These are phyloP conservation scores for Diutina mesorugosa DNA, from an alignment of 1,139 yeast species.

Conservation along the genomic window DNA sequence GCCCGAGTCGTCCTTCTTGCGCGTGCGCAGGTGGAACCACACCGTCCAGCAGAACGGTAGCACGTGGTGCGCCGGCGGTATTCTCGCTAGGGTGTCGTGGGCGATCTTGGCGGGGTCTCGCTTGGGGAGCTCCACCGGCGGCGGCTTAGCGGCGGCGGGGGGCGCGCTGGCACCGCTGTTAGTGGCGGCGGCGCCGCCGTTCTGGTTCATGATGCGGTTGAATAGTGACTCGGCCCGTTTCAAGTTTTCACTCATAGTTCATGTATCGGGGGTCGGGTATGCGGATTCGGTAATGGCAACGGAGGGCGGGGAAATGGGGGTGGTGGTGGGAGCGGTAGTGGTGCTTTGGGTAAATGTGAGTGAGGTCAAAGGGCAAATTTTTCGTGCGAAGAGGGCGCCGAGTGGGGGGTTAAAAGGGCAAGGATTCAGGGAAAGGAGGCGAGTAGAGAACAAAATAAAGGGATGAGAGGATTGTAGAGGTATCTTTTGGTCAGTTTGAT, in stretches of 20 bases:
- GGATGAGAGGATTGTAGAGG: neutral
- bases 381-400: neutral
- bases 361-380: neutral
- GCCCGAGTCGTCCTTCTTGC: conserved; percentile 11
- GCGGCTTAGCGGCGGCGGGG: conserved; percentile 5
- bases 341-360: neutral
- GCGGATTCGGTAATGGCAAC: too few relatives aligned
- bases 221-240: conserved; percentile 37
- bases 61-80: conserved; percentile 23
- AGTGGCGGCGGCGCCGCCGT: conserved; percentile 3
- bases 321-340: neutral
- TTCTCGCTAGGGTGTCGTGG: conserved; percentile 16
- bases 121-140: conserved; percentile 15
- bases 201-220: conserved; percentile 36
- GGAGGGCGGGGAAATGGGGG: neutral
- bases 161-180: neutral
- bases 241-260: conserved; percentile 31
- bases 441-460: neutral
- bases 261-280: neutral
- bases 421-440: neutral
- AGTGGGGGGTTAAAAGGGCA: neutral
- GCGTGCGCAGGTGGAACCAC: conserved; percentile 31
- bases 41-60: conserved; percentile 38
- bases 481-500: too few relatives aligned
- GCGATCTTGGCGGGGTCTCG: conserved; percentile 22